These are phyloP conservation scores for Tetrahymena elliotti DNA, from an alignment of 73 alveolate genomes.

Conservation along the genomic window DNA sequence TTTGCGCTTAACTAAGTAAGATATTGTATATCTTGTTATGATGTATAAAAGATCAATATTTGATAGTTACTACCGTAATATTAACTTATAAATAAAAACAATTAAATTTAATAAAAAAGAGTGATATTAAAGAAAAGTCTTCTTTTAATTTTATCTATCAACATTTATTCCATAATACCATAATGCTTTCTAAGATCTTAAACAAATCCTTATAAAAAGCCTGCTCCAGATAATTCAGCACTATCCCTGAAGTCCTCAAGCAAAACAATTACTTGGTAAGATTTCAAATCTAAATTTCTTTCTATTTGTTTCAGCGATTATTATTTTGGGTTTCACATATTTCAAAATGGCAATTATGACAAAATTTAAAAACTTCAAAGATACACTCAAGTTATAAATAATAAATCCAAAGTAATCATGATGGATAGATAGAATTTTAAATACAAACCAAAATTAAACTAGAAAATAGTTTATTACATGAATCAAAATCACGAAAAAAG, in stretches of 20 bases:
- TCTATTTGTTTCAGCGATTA: background rate
- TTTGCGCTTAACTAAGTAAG: background rate
- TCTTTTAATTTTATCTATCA: background rate
- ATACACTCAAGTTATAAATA: background rate
- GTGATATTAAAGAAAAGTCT: background rate
- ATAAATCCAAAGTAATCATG: background rate
- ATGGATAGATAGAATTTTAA: background rate
- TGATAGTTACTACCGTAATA: background rate
- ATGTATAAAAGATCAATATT: background rate
- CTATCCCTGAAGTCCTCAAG: background rate
- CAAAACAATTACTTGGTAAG: background rate
- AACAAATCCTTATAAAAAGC: background rate
- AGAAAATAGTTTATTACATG: background rate
- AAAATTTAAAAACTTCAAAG: background rate
- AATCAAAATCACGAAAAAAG: too few species aligned
- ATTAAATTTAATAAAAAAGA: background rate
- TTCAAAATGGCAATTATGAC: background rate
- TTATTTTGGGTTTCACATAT: background rate
- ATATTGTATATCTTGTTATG: background rate
- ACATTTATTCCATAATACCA: background rate
- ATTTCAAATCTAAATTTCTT: too few species aligned
- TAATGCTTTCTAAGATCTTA: background rate
- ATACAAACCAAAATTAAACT: background rate
- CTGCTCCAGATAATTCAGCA: background rate
- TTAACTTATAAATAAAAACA: background rate